Percentiles rank a stretch among this genome's conserved stretches.
Conservation (phyloP, 2,329 filamentous ascomycete genomes). For the Aspergillus puulaauensis region DNA sequence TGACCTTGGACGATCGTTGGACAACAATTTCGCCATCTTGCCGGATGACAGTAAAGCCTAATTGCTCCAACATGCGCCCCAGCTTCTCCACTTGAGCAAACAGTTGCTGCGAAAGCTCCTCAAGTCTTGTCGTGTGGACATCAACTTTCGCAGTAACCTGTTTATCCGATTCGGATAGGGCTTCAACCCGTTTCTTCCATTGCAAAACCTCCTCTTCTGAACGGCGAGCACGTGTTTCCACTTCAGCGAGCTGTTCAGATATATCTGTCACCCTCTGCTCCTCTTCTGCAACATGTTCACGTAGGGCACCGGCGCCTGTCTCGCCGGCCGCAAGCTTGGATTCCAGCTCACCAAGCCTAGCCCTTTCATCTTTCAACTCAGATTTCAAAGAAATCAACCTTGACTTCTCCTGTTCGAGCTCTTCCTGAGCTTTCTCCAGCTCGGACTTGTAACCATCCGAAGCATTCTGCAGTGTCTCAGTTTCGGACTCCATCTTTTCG, state of each 20-base stretch:
- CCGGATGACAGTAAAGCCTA: conserved; percentile 79
- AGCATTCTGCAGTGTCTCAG: conserved; percentile 55
- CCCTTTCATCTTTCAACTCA: conserved; percentile 65
- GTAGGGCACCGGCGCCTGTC: conserved; percentile 75
- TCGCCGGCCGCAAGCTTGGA: conserved; percentile 77
- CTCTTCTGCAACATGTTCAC: conserved; percentile 72
- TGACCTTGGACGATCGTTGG: conserved; percentile 65
- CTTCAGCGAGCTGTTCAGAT: conserved; percentile 68
- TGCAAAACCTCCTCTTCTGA: conserved; percentile 73
- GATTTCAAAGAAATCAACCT: conserved; percentile 47
- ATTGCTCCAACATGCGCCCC: conserved; percentile 76
- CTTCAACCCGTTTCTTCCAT: conserved; percentile 60
- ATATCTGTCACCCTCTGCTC: conserved; percentile 69
- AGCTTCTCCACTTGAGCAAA: conserved; percentile 83
- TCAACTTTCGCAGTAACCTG: conserved; percentile 58
- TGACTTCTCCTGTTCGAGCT: conserved; percentile 49
- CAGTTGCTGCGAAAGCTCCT: conserved; percentile 79
- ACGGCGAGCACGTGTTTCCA: conserved; percentile 72
- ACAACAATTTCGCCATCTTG: conserved; percentile 72
- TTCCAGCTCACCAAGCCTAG: conserved; percentile 68
- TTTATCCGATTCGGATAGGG: conserved; percentile 31
- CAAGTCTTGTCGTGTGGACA: conserved; percentile 69
- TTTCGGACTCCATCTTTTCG: conserved; percentile 57
- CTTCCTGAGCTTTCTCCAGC: conserved; percentile 55
- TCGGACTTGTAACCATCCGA: conserved; percentile 55